Conservation (phyloP, 805 yeast genomes). For the Saccharomyces paradoxus region DNA sequence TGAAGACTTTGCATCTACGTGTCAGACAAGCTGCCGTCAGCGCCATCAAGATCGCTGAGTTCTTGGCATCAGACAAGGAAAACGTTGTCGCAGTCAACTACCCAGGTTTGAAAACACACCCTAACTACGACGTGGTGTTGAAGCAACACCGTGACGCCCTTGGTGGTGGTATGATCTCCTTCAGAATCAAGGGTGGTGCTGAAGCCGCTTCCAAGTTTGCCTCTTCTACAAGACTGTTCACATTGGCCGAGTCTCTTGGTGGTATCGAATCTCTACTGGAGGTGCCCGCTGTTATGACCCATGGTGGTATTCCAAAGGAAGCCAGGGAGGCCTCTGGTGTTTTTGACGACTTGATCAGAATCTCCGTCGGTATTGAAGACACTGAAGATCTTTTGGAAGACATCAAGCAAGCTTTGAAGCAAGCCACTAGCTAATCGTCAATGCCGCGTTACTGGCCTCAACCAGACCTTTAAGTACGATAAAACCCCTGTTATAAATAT, state of each 20-base stretch:
- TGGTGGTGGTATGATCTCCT: constrained; percentile 90
- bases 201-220: constrained; percentile 67
- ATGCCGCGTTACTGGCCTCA: not conserved
- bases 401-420: constrained; percentile 56
- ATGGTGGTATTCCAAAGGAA: constrained; percentile 77
- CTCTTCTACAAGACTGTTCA: constrained; percentile 64
- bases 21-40: constrained; percentile 57
- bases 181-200: constrained; percentile 79
- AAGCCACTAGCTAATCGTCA: constrained; percentile 16
- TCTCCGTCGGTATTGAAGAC: constrained; percentile 84
- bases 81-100: constrained; percentile 64
- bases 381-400: constrained; percentile 67
- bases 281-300: constrained; percentile 89
- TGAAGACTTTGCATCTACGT: constrained; percentile 78
- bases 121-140: constrained; percentile 52
- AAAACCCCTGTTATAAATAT: not conserved
- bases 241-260: constrained; percentile 84
- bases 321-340: constrained; percentile 77
- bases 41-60: constrained; percentile 66
- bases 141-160: constrained; percentile 75
- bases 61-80: constrained; percentile 37
- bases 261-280: constrained; percentile 81
- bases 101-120: constrained; percentile 69
- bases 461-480: not conserved
- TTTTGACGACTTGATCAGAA: constrained; percentile 70